Percentiles rank a stretch among this genome's conserved stretches.
These are phyloP conservation scores for Ascochyta clinopodiicola DNA, from an alignment of 2,329 filamentous ascomycete species.

Conservation along the genomic window DNA sequence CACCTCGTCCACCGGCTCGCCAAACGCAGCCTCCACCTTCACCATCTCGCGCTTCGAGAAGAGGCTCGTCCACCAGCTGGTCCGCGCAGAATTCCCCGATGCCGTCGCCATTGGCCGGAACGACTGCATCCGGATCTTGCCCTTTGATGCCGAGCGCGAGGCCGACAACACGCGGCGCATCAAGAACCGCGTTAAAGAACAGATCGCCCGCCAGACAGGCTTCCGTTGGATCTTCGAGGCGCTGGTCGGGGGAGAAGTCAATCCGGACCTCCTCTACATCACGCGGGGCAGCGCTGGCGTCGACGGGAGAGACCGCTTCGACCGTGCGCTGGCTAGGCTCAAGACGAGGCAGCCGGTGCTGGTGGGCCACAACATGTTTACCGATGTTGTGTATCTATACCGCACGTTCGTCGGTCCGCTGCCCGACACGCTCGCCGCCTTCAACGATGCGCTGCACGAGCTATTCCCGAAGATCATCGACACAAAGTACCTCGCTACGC, in stretches of 20 bases:
- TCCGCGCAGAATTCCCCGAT: conserved; percentile 66
- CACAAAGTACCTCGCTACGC: conserved; percentile 69
- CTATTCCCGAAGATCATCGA: conserved; percentile 66
- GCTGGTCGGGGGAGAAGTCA: conserved; percentile 47
- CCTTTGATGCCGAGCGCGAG: conserved; percentile 53
- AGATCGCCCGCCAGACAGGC: conserved; percentile 54
- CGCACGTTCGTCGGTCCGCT: conserved; percentile 66
- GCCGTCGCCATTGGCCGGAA: conserved; percentile 52
- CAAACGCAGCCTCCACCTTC: conserved; percentile 18
- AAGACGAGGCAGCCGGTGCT: conserved; percentile 58
- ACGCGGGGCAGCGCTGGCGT: conserved; percentile 43
- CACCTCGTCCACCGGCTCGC: conserved; percentile 37
- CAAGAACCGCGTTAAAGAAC: conserved; percentile 49
- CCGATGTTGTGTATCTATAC: conserved; percentile 69
- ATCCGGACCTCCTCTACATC: conserved; percentile 46
- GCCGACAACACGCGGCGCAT: conserved; percentile 47
- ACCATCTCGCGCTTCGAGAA: conserved; percentile 62
- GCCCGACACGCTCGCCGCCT: conserved; percentile 61
- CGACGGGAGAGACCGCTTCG: conserved; percentile 46
- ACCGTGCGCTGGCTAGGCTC: conserved; percentile 52
- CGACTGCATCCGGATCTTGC: conserved; percentile 53
- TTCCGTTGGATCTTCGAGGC: conserved; percentile 60
- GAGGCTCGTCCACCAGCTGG: conserved; percentile 69
- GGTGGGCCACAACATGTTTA: conserved; percentile 70
- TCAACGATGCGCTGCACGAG: conserved; percentile 58